These are phyloP conservation scores for Elsinoe ampelina DNA, from an alignment of 2,329 filamentous ascomycete genomes.

Conservation along the genomic window DNA sequence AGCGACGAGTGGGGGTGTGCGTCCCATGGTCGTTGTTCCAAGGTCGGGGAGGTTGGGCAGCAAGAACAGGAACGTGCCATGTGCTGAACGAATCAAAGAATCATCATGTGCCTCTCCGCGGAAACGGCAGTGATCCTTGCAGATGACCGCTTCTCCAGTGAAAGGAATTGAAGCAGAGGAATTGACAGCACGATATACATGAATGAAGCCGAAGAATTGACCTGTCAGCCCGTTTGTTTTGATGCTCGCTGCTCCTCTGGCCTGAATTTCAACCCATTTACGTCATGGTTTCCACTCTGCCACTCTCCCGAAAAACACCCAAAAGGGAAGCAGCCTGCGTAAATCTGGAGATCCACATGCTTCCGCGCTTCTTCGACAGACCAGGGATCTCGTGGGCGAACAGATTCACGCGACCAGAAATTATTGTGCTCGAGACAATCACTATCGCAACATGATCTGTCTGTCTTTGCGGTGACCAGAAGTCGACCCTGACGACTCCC, in stretches of 20 bases:
- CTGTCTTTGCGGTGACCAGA: too few relatives aligned
- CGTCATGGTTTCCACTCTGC: slow-evolving; percentile 6
- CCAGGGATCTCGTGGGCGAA: too few relatives aligned
- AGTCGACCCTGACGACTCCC: too few relatives aligned
- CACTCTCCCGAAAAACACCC: background rate
- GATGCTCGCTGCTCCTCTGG: background rate
- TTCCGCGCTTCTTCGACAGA: too few relatives aligned
- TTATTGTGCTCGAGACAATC: background rate
- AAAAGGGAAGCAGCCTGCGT: background rate
- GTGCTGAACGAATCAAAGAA: background rate
- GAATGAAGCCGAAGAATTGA: background rate
- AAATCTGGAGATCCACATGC: background rate
- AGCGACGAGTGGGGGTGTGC: background rate
- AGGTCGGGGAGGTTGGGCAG: slow-evolving; percentile 3
- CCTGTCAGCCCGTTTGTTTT: background rate
- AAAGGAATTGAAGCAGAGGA: too few relatives aligned
- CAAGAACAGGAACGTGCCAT: background rate
- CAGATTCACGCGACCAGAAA: too few relatives aligned
- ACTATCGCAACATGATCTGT: too few relatives aligned
- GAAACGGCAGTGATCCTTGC: background rate
- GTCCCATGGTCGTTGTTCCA: background rate
- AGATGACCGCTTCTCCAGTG: too few relatives aligned
- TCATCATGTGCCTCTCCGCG: background rate
- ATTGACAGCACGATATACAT: background rate
- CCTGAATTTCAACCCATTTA: slow-evolving; percentile 7